Evolutionary conservation across 1,139 yeast species (phyloP).

Genomic region (Suhomyces kunorum): DNA sequence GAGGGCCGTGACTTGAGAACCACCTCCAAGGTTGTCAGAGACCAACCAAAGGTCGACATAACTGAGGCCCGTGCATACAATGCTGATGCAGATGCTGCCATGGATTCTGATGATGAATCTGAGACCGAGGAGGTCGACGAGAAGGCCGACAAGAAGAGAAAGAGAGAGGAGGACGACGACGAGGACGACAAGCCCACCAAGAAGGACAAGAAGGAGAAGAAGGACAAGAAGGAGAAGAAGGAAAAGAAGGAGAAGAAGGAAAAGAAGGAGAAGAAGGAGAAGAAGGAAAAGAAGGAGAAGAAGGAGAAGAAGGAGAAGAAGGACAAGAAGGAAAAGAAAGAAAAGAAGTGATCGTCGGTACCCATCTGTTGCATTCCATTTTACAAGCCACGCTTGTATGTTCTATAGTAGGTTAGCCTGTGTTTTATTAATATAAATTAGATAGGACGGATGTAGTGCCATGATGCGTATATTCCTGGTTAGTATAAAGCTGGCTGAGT

Average conservation of each 20-base stretch:
- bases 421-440: conserved; percentile 15
- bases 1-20: conserved; percentile 94
- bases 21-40: conserved; percentile 72
- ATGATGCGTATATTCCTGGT: background rate
- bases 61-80: conserved; percentile 86
- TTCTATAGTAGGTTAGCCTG: conserved; percentile 16
- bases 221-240: conserved; percentile 33
- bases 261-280: conserved; percentile 40
- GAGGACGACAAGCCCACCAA: conserved; percentile 35
- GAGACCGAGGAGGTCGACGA: conserved; percentile 52
- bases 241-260: conserved; percentile 31
- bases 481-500: too few species aligned
- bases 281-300: conserved; percentile 49
- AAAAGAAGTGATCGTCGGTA: conserved; percentile 29
- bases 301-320: conserved; percentile 48
- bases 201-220: conserved; percentile 32
- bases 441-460: conserved; percentile 1
- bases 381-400: conserved; percentile 12
- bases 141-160: conserved; percentile 33
- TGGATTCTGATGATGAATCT: conserved; percentile 48
- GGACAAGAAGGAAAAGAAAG: conserved; percentile 45
- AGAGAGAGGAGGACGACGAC: conserved; percentile 47
- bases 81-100: conserved; percentile 82
- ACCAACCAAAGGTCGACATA: conserved; percentile 80
- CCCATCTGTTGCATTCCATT: conserved; percentile 12